A percentile compares a stretch with the other conserved stretches of the same genome.
phyloP scores from a whole-genome alignment of 148 eudicot species.

The Camellia sinensis region DNA sequence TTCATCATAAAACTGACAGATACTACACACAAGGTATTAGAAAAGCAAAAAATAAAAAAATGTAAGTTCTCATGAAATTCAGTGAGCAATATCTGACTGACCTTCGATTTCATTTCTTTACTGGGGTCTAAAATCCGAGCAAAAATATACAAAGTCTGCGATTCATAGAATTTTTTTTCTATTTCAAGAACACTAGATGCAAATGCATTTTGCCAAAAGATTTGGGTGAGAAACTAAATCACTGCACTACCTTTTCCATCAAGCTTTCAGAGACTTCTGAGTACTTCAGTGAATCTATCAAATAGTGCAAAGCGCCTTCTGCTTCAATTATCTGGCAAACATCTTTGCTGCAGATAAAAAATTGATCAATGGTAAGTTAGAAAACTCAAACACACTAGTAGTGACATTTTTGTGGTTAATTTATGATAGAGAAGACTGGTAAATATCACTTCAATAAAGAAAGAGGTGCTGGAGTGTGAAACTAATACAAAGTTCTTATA shows the following conservation, averaged over 20 bases:
- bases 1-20: constrained; percentile 53
- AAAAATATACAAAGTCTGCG: constrained; percentile 70
- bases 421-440: neutral
- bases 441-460: neutral
- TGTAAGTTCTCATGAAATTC: neutral
- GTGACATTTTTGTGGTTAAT: neutral
- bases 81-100: constrained; percentile 20
- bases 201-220: constrained; percentile 10
- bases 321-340: constrained; percentile 61
- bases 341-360: constrained; percentile 45
- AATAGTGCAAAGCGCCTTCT: constrained; percentile 45
- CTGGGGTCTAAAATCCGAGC: constrained; percentile 71
- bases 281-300: constrained; percentile 53
- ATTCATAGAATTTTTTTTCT: neutral
- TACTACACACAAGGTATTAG: constrained; percentile 2
- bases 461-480: neutral
- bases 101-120: constrained; percentile 71
- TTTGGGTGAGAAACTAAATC: constrained; percentile 1
- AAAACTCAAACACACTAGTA: constrained; percentile 12
- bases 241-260: constrained; percentile 48
- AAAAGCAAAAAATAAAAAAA: constrained; percentile 1
- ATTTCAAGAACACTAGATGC: neutral
- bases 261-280: constrained; percentile 29
- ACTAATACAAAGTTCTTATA: neutral
- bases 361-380: constrained; percentile 12